phyloP scores from a whole-genome alignment of 306 rosid genomes.

The Trifolium dubium region DNA sequence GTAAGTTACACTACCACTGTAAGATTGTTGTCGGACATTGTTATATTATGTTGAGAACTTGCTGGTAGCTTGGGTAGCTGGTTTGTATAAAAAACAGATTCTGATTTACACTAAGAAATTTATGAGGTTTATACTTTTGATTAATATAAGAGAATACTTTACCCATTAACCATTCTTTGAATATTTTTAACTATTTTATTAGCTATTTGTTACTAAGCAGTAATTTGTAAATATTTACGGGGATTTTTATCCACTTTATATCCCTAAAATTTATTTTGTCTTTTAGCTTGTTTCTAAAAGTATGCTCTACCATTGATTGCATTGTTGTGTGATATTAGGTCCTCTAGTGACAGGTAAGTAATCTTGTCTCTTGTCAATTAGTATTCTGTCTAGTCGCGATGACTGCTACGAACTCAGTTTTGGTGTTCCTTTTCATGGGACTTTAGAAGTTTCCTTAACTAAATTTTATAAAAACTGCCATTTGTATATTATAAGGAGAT shows the following conservation, averaged over 20 bases:
- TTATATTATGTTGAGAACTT: slow-evolving; percentile 26
- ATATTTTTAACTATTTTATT: neutral
- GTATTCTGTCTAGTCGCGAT: slow-evolving; percentile 10
- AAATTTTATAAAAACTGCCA: neutral
- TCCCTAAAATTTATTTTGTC: slow-evolving; percentile 2
- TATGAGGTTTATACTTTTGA: slow-evolving; percentile 3
- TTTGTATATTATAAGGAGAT: slow-evolving; percentile 30
- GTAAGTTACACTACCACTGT: neutral
- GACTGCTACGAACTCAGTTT: slow-evolving; percentile 18
- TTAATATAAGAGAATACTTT: neutral
- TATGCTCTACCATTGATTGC: slow-evolving; percentile 1
- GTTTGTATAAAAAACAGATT: slow-evolving; percentile 9
- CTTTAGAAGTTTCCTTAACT: slow-evolving; percentile 26
- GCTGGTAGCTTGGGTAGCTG: slow-evolving; percentile 12
- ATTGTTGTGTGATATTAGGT: neutral
- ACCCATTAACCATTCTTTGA: slow-evolving; percentile 12
- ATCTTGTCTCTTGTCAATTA: slow-evolving; percentile 9
- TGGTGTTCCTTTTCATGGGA: slow-evolving; percentile 18
- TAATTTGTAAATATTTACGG: slow-evolving; percentile 13
- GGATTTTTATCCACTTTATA: neutral
- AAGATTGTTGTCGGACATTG: neutral
- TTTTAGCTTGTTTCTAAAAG: slow-evolving; percentile 5
- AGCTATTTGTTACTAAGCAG: neutral
- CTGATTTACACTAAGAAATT: slow-evolving; percentile 19
- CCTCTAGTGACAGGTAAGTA: slow-evolving; percentile 13